Evolutionary conservation across 805 yeast species (phyloP), one percentile per base, ranked within the genome.

Genomic region (Teunomyces lycoperdinae): DNA sequence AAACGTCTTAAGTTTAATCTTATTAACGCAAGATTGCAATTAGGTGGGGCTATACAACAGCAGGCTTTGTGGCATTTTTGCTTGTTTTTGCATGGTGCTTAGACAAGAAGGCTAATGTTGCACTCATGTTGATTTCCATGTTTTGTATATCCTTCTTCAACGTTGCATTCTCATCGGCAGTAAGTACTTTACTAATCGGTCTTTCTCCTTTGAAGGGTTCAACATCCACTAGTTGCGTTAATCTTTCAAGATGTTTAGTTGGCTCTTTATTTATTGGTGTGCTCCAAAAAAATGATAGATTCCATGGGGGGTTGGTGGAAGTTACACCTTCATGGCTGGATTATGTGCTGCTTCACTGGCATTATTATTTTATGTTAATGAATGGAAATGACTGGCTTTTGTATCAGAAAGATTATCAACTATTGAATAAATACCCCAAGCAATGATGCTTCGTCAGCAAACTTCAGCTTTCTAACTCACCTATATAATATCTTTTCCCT

Each of bases 41-140:
- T 38, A 16, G 26, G 41, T 26, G 30, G 41, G 30, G 41, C 10
- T 38, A 38, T 10, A 38, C 41, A 14, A 38, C 41, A 9, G 41
- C 41, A 9, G 41, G 41, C 3, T 20, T 38, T 11, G 30, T 63
- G 26, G 72, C 71, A 0, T 73, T 77, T 7, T 55, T 79, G 0
- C 50, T 84, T 1, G 64, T 81, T 26, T 86, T 78, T 63, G 96
- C 95, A 1, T 89, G 96, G 96, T 79, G 89, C 50, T 58, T 88
- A 10, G 70, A 78, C 31, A 64, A 66, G 26, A 63, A 69, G 27
- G 73, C 76, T 4, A 70, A 73, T 36, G 64, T 83, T 29, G 74
- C 83, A 0, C 79, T 81, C 0, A 80, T 87, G 5, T 66, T 88
- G 11, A 74, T 87, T 1, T 68, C 79, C 50, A 71, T 84, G 5